Conservation (phyloP, 208 protist genomes). For the Acanthamoeba triangularis region DNA sequence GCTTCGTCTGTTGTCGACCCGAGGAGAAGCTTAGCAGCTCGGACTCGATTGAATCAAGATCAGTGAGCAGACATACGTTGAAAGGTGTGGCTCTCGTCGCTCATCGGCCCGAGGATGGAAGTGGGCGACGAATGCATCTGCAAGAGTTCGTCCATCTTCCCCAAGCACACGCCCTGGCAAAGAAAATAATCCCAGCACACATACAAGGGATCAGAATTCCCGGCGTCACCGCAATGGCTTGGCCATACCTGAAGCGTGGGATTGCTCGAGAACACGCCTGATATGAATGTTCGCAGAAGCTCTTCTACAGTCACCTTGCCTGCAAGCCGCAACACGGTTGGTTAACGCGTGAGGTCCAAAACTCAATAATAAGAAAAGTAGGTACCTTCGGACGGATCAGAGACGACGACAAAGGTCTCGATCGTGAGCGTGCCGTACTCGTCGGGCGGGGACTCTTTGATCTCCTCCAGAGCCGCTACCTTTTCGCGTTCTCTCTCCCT, state of each 20-base stretch:
- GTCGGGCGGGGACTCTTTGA: conserved; percentile 35
- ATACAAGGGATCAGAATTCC: background rate
- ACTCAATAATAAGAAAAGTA: background rate
- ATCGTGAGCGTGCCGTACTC: background rate
- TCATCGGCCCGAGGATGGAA: conserved; percentile 5
- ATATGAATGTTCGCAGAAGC: conserved; percentile 46
- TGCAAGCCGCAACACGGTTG: background rate
- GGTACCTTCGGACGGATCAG: conserved; percentile 21
- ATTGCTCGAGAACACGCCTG: conserved; percentile 19
- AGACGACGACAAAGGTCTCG: conserved; percentile 39
- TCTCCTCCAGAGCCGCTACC: background rate
- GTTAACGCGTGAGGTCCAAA: background rate
- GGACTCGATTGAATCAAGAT: background rate
- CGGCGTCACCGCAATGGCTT: background rate
- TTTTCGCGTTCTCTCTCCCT: conserved; percentile 10
- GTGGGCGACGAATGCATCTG: conserved; percentile 52
- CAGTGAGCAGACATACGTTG: background rate
- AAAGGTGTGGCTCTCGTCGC: background rate
- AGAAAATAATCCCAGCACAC: background rate
- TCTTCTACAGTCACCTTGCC: conserved; percentile 8
- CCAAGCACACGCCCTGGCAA: conserved; percentile 36
- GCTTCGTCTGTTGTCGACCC: conserved; percentile 13
- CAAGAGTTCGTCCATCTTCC: conserved; percentile 51
- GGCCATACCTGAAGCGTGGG: conserved; percentile 11
- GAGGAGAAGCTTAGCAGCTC: background rate